phyloP scores from a whole-genome alignment of 148 eudicot genomes.

The Heliosperma pusillum region DNA sequence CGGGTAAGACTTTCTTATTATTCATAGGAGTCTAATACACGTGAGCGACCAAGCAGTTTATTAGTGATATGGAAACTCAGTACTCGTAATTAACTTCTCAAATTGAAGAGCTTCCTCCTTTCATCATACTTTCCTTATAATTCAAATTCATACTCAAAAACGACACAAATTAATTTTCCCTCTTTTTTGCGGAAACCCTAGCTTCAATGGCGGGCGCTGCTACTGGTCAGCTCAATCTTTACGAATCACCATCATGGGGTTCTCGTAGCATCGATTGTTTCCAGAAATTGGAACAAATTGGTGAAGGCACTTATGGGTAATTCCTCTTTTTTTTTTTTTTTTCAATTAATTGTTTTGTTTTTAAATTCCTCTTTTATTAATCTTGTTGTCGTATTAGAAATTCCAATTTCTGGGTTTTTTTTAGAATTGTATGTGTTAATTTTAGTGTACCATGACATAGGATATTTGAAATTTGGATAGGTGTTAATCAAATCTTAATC shows the following conservation, averaged over 20 bases:
- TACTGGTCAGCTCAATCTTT: slow-evolving; percentile 60
- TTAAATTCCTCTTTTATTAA: neutral
- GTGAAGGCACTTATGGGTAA: slow-evolving; percentile 91
- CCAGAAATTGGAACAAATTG: slow-evolving; percentile 80
- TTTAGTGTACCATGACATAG: no score
- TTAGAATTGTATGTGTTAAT: no score
- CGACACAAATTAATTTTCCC: neutral
- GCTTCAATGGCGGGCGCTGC: slow-evolving; percentile 57
- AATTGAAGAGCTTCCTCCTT: no score
- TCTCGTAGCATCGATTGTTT: slow-evolving; percentile 85
- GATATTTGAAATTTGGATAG: neutral
- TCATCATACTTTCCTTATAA: no score
- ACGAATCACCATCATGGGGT: slow-evolving; percentile 68
- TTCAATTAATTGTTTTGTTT: neutral
- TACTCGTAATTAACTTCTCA: no score
- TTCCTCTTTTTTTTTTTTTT: neutral
- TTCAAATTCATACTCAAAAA: slow-evolving; percentile 9
- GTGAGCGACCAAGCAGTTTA: no score
- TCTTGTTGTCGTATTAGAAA: neutral
- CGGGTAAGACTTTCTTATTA: no score
- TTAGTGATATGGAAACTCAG: no score
- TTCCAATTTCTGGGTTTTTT: neutral
- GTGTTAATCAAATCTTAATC: no score
- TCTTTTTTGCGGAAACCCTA: slow-evolving; percentile 17
- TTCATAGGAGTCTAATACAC: no score